A percentile compares a stretch with the other conserved stretches of the same genome.
These are phyloP conservation scores for Ganoderma sinense DNA, from an alignment of 1,284 basidiomycete species.

Conservation along the genomic window DNA sequence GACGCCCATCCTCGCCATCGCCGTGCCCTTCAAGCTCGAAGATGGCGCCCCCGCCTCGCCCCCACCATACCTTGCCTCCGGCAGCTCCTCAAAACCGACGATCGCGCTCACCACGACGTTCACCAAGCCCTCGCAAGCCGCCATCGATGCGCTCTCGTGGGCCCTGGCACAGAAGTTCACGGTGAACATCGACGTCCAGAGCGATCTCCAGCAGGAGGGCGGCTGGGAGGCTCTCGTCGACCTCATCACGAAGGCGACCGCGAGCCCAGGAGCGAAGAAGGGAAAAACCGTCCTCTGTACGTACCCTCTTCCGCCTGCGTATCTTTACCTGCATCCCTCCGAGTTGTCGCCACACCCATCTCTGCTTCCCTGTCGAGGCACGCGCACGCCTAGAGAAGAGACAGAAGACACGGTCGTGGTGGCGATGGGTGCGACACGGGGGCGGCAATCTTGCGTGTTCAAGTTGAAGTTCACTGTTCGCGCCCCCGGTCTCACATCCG, in stretches of 20 bases:
- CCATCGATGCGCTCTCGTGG: conserved; percentile 63
- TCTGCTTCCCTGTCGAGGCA: background rate
- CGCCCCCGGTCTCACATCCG: background rate
- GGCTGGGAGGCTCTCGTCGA: conserved; percentile 81
- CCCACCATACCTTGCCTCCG: conserved; percentile 47
- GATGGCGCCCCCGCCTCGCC: conserved; percentile 46
- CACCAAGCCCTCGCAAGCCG: conserved; percentile 52
- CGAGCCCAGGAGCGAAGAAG: conserved; percentile 47
- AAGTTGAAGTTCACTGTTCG: too few relatives aligned
- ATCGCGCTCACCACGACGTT: conserved; percentile 66
- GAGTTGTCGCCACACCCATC: background rate
- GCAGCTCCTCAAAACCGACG: conserved; percentile 47
- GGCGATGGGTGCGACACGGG: background rate
- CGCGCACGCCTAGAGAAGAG: background rate
- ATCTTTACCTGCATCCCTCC: background rate
- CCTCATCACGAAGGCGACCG: conserved; percentile 68
- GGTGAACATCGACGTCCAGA: conserved; percentile 74
- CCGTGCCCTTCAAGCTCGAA: conserved; percentile 61
- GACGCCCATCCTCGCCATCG: conserved; percentile 28
- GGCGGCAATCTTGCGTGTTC: background rate
- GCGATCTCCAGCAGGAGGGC: conserved; percentile 57
- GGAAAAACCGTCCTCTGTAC: conserved; percentile 78
- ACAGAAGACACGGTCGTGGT: background rate
- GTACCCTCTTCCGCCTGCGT: conserved; percentile 39
- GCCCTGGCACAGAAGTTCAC: conserved; percentile 66